phyloP scores from a whole-genome alignment of 1,284 basidiomycete species.

The Cryptococcus sp. region DNA sequence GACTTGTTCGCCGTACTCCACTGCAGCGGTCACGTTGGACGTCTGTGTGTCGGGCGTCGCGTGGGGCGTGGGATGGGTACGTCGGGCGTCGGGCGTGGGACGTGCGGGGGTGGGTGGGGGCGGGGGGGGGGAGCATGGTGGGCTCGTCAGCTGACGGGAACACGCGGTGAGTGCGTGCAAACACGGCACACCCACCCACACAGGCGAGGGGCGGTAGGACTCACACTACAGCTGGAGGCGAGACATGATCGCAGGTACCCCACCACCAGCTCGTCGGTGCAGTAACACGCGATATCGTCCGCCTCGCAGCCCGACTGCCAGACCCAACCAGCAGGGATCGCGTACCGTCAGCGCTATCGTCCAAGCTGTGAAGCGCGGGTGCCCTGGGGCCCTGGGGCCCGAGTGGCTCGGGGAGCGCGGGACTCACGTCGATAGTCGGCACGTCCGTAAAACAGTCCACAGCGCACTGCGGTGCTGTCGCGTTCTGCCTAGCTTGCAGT shows the following conservation, averaged over 20 bases:
- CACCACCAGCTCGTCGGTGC: conserved; percentile 8
- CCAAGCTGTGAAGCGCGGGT: too few species aligned
- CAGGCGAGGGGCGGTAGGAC: neutral
- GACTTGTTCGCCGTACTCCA: conserved; percentile 16
- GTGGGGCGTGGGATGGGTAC: too few species aligned
- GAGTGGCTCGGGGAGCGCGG: too few species aligned
- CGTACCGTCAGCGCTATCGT: neutral
- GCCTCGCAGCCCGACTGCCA: conserved; percentile 10
- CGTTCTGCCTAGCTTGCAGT: neutral
- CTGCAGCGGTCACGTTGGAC: conserved; percentile 9
- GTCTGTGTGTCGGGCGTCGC: too few species aligned
- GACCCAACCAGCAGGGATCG: neutral
- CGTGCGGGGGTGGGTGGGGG: too few species aligned
- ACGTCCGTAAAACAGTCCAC: conserved; percentile 14
- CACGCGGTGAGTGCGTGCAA: neutral
- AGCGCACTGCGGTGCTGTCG: conserved; percentile 13
- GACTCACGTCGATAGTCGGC: conserved; percentile 14
- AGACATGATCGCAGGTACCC: conserved; percentile 17
- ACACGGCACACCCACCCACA: too few species aligned
- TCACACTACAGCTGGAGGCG: conserved; percentile 14
- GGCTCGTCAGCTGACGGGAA: neutral
- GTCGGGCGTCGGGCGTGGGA: too few species aligned
- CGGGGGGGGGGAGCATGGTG: too few species aligned
- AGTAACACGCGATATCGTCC: conserved; percentile 19
- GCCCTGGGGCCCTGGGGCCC: too few species aligned